phyloP scores from a whole-genome alignment of 2,329 filamentous ascomycete genomes.

The Domatiomyces catenatus region DNA sequence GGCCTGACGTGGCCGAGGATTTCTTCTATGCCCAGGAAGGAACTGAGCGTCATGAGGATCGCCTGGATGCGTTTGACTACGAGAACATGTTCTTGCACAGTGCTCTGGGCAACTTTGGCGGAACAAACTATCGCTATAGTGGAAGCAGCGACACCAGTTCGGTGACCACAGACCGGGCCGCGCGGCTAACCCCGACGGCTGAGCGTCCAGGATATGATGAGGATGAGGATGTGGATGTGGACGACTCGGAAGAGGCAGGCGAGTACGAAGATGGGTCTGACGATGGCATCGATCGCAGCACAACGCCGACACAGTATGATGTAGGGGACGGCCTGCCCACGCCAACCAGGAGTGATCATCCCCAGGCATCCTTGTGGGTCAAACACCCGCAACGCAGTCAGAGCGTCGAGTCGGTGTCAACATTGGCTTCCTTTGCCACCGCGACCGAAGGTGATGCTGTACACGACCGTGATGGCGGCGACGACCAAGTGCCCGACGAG shows the following conservation, averaged over 20 bases:
- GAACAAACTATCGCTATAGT: conserved; percentile 9
- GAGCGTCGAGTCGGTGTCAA: conserved; percentile 46
- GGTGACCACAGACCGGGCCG: conserved; percentile 12
- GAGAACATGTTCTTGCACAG: conserved; percentile 92
- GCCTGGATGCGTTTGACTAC: conserved; percentile 90
- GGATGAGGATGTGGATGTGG: conserved; percentile 18
- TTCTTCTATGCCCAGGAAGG: conserved; percentile 27
- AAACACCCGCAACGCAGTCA: conserved; percentile 28
- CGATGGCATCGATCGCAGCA: neutral
- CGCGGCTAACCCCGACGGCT: conserved; percentile 10
- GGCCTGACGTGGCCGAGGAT: conserved; percentile 19
- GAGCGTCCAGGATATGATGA: conserved; percentile 16
- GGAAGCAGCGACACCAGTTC: conserved; percentile 14
- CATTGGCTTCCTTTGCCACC: conserved; percentile 47
- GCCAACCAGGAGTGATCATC: neutral
- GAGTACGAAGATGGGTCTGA: neutral
- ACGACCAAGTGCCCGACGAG: conserved; percentile 22
- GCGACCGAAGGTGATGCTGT: conserved; percentile 37
- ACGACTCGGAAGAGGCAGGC: neutral
- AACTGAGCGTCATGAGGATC: conserved; percentile 70
- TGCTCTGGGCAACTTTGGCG: conserved; percentile 54
- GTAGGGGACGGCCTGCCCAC: neutral
- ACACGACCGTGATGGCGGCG: conserved; percentile 22
- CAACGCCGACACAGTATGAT: neutral
- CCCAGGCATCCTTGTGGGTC: conserved; percentile 9